Conservation (phyloP, 768 basidiomycete species). For the Lactarius quietus region DNA sequence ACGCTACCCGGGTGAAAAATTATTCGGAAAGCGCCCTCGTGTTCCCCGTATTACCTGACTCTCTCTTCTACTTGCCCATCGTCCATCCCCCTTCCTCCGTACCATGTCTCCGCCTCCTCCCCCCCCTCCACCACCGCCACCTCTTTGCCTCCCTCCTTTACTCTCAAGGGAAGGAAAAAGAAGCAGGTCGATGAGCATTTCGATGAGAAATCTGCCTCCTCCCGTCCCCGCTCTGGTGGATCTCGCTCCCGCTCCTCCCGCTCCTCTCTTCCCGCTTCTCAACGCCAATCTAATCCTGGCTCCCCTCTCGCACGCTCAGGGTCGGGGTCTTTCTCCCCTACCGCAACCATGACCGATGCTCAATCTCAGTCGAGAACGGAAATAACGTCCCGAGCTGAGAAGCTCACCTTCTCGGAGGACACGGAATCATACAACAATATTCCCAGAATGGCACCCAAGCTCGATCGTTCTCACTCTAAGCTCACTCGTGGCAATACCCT, state of each 20-base stretch:
- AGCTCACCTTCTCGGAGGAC: constrained; percentile 26
- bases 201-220: constrained; percentile 20
- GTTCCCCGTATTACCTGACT: not conserved
- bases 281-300: constrained; percentile 9
- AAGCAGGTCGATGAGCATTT: constrained; percentile 3
- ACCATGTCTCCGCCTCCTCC: constrained; percentile 23
- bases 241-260: constrained; percentile 8
- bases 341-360: constrained; percentile 23
- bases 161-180: constrained; percentile 24
- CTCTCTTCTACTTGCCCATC: not conserved
- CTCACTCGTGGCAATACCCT: constrained; percentile 21
- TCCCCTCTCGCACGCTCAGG: constrained; percentile 21
- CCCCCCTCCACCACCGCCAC: constrained; percentile 21
- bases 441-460: constrained; percentile 18
- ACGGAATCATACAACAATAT: constrained; percentile 28
- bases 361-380: constrained; percentile 17
- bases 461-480: constrained; percentile 25
- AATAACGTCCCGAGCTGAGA: constrained; percentile 14
- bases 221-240: constrained; percentile 1
- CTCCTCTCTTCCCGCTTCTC: constrained; percentile 10
- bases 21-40: not conserved
- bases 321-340: constrained; percentile 25
- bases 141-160: constrained; percentile 26
- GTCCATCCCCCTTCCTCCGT: not conserved
- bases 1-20: not conserved